Evolutionary conservation across 495 filamentous ascomycete species (phyloP).

Genomic region (Lasiosphaeria miniovina): DNA sequence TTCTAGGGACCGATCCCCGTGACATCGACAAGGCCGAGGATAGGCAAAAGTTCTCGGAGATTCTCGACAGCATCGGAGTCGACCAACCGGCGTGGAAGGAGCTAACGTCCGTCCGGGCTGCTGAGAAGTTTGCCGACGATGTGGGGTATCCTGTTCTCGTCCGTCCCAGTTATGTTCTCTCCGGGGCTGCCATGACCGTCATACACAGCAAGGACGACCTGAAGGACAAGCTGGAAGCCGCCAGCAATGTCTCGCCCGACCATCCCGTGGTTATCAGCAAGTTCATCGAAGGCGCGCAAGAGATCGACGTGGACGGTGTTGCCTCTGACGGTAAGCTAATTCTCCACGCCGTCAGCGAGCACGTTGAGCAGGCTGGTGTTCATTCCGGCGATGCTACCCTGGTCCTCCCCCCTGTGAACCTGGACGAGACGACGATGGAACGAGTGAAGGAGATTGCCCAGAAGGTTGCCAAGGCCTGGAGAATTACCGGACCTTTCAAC

Average conservation of each 20-base stretch:
- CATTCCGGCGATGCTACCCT: slow-evolving; percentile 97
- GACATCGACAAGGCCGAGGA: slow-evolving; percentile 98
- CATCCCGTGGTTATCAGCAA: slow-evolving; percentile 99
- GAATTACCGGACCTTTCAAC: slow-evolving; percentile 96
- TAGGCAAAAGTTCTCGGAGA: slow-evolving; percentile 96
- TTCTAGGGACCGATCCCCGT: slow-evolving; percentile 85
- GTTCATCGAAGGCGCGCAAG: slow-evolving; percentile 96
- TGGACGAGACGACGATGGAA: slow-evolving; percentile 71
- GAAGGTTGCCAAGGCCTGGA: slow-evolving; percentile 97
- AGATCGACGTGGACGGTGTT: slow-evolving; percentile 97
- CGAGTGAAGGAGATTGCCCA: slow-evolving; percentile 91
- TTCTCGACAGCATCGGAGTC: slow-evolving; percentile 89
- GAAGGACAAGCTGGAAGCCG: slow-evolving; percentile 85
- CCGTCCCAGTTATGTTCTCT: slow-evolving; percentile 94
- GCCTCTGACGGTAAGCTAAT: slow-evolving; percentile 83
- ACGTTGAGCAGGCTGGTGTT: slow-evolving; percentile 95
- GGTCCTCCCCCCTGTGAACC: slow-evolving; percentile 80
- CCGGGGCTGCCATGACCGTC: slow-evolving; percentile 98
- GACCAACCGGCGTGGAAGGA: slow-evolving; percentile 99
- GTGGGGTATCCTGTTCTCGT: slow-evolving; percentile 94
- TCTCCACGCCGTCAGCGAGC: slow-evolving; percentile 92
- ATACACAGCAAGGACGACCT: slow-evolving; percentile 89
- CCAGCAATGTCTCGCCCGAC: slow-evolving; percentile 87
- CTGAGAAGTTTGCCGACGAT: slow-evolving; percentile 78
- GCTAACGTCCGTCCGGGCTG: slow-evolving; percentile 84